phyloP scores from a whole-genome alignment of 2,329 filamentous ascomycete species.

The Neoscytalidium dimidiatum region DNA sequence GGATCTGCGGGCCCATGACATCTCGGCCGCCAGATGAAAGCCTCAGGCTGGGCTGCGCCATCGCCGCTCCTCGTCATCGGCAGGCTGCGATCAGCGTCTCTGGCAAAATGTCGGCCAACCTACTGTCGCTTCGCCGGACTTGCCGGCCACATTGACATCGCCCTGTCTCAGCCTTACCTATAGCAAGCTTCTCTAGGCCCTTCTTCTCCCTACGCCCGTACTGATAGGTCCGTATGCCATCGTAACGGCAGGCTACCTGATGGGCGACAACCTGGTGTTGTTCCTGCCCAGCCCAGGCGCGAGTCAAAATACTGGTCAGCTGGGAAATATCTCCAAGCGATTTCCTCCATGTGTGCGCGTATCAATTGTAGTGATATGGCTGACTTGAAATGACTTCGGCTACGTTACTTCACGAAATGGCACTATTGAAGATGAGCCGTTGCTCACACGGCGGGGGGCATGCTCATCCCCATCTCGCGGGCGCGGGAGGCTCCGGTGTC shows the following conservation, averaged over 20 bases:
- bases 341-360: background rate
- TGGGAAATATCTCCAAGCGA: background rate
- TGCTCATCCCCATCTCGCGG: slow-evolving; percentile 11
- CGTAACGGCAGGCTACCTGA: background rate
- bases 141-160: background rate
- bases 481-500: slow-evolving; percentile 4
- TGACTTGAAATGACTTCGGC: background rate
- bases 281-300: background rate
- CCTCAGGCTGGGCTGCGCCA: slow-evolving; percentile 3
- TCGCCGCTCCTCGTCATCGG: slow-evolving; percentile 6
- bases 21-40: background rate
- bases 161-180: slow-evolving; percentile 13
- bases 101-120: slow-evolving; percentile 10
- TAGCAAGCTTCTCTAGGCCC: background rate
- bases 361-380: background rate
- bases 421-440: background rate
- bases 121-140: slow-evolving; percentile 1
- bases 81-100: background rate
- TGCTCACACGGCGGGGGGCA: background rate
- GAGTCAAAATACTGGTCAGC: background rate
- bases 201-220: background rate
- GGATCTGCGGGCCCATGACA: slow-evolving; percentile 10
- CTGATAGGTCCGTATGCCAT: background rate
- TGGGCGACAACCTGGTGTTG: background rate
- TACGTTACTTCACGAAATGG: background rate